phyloP scores from a whole-genome alignment of 1,139 yeast species.

The Yamadazyma kanchanaburiensis region DNA sequence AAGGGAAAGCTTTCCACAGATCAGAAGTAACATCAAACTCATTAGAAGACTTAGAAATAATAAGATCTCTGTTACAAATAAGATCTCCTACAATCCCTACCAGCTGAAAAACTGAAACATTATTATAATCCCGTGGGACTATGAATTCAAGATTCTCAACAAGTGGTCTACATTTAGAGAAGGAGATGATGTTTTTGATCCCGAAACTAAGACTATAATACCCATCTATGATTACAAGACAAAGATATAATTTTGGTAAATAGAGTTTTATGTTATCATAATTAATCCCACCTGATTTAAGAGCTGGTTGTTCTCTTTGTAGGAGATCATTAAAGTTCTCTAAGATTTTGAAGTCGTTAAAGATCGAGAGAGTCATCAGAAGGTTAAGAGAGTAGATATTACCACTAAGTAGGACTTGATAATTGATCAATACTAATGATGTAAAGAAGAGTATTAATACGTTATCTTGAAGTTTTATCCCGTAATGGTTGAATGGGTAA shows the following conservation, averaged over 20 bases:
- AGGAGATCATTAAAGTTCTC: conserved; percentile 29
- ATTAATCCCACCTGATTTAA: conserved; percentile 13
- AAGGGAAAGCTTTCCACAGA: conserved; percentile 6
- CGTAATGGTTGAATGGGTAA: conserved; percentile 36
- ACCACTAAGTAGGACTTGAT: conserved; percentile 55
- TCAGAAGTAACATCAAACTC: conserved; percentile 4
- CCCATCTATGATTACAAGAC: conserved; percentile 50
- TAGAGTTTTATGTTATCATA: conserved; percentile 38
- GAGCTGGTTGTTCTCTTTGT: conserved; percentile 9
- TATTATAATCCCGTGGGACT: conserved; percentile 14
- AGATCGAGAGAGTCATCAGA: conserved; percentile 50
- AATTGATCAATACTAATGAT: conserved; percentile 51
- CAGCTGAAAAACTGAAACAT: conserved; percentile 14
- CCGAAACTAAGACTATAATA: conserved; percentile 59
- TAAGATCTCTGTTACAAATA: conserved; percentile 14
- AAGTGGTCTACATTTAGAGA: conserved; percentile 13
- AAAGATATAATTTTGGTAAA: conserved; percentile 49
- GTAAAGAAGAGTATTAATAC: conserved; percentile 39
- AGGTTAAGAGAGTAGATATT: conserved; percentile 55
- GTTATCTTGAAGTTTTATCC: conserved; percentile 23
- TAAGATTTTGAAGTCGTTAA: conserved; percentile 56
- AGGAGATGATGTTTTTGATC: conserved; percentile 36
- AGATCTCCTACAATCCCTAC: conserved; percentile 16
- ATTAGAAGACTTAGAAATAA: conserved; percentile 9
- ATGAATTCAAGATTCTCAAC: conserved; percentile 13